phyloP scores from a whole-genome alignment of 2,329 filamentous ascomycete genomes.

The Diaporthe destruens region DNA sequence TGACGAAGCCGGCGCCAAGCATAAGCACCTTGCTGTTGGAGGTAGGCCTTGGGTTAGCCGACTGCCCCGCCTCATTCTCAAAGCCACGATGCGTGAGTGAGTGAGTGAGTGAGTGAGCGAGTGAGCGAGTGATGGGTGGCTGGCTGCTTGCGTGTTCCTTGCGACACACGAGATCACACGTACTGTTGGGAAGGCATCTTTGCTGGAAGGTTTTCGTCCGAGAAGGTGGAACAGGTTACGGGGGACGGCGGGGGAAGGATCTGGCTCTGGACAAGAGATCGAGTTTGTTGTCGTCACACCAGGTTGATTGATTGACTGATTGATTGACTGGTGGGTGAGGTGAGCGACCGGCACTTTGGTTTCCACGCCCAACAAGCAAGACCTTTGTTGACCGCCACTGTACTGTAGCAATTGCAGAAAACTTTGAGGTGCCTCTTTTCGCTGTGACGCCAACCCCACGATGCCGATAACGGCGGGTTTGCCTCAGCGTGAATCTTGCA shows the following conservation, averaged over 20 bases:
- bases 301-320: conserved; percentile 2
- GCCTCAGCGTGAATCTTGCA: conserved; percentile 9
- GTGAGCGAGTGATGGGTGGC: not conserved
- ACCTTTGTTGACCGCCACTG: conserved; percentile 30
- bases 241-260: conserved; percentile 12
- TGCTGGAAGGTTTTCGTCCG: conserved; percentile 25
- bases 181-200: conserved; percentile 41
- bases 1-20: conserved; percentile 70
- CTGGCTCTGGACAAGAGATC: conserved; percentile 29
- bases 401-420: conserved; percentile 14
- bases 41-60: conserved; percentile 32
- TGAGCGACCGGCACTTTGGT: conserved; percentile 16
- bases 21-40: conserved; percentile 54
- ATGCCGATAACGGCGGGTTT: conserved; percentile 34
- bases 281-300: conserved; percentile 32
- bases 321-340: not conserved
- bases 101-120: not conserved
- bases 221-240: conserved; percentile 16
- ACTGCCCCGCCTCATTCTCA: conserved; percentile 20
- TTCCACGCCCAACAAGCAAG: conserved; percentile 20
- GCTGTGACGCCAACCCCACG: conserved; percentile 26
- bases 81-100: not conserved
- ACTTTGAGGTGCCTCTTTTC: conserved; percentile 26
- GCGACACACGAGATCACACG: conserved; percentile 32
- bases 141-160: conserved; percentile 8